Base-by-base conservation (phyloP, 176 grass and related monocot genomes). In the Cenchrus fungigraminus region DNA sequence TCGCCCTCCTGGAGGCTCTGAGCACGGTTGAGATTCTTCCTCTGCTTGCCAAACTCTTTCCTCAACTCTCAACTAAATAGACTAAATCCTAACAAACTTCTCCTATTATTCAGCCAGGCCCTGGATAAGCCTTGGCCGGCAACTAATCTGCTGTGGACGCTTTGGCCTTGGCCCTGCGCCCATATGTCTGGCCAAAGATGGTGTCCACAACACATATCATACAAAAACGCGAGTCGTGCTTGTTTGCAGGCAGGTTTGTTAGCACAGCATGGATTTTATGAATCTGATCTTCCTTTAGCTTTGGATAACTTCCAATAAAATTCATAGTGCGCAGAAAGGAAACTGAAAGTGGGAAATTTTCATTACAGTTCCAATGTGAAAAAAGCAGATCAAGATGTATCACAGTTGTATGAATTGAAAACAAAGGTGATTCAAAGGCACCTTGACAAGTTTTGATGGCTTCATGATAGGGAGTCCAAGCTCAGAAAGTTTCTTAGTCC, bases 401-500 rank as follows among this genome's bases (percentile, higher is more conserved):
- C 49, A n/a, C 50, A 69, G 11, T 6, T 45, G 17, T 13, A 84
- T 43, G 19, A 80, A 80, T 63, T 76, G 15, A 62, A 68, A 19
- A 12, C 6, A 64, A 19, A 57, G 0, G 25, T 67, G 4, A 20
- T 45, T 73, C 12, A 22, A 43, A 80, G 28, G 6, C 67, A 98
- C 97, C 97, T 96, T 96, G 72, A 99, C 34, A 72, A 99, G 84
- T 81, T 82, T 84, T 15, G 71, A 51, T 59, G 91, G 94, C 74
- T 94, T 92, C 91, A 92, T 99, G 29, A 92, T 76, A 57, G 97
- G 97, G 73, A 99, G 93, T 42, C 94, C 94, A 46, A 99, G 79
- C 50, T 92, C 92, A 29, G 42, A 82, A 40, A 94, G 86, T 76
- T 90, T 94, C 74, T 96, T 99, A 42, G 84, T 94, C 63, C 94